Conservation (phyloP, 306 rosid species). For the Dryas drummondii region DNA sequence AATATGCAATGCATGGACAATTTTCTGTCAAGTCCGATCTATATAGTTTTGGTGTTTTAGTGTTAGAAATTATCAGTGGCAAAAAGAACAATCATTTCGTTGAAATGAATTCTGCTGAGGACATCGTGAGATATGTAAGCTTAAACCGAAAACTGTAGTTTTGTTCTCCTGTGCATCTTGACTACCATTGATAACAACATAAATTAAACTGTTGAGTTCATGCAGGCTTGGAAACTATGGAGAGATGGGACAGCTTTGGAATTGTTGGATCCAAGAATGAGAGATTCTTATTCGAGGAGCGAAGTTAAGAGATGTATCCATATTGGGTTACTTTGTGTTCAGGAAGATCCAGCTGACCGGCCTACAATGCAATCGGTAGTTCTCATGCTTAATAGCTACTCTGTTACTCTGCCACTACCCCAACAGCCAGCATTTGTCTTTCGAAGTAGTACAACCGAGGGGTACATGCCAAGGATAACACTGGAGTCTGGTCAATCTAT, state of each 20-base stretch:
- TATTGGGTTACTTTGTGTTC: conserved; percentile 51
- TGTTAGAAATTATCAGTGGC: conserved; percentile 29
- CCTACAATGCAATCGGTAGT: conserved; percentile 53
- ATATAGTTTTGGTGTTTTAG: conserved; percentile 27
- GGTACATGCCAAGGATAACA: background rate
- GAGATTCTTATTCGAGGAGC: conserved; percentile 12
- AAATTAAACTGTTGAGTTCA: too few relatives aligned
- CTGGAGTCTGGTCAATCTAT: background rate
- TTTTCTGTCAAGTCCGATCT: conserved; percentile 27
- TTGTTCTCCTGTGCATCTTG: background rate
- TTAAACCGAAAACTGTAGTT: background rate
- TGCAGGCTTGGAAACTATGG: conserved; percentile 51
- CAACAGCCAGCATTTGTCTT: conserved; percentile 35
- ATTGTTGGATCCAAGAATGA: conserved; percentile 35
- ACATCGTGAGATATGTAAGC: conserved; percentile 8
- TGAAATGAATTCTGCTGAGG: background rate
- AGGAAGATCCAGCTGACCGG: conserved; percentile 42
- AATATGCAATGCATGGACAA: conserved; percentile 7
- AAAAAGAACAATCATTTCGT: conserved; percentile 19
- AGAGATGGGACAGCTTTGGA: conserved; percentile 24
- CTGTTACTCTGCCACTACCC: conserved; percentile 34
- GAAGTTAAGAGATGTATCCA: conserved; percentile 54
- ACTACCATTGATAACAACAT: background rate
- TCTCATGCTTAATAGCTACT: conserved; percentile 44
- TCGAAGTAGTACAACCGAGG: conserved; percentile 10